A percentile compares a stretch with the other conserved stretches of the same genome.
These are phyloP conservation scores for Wallacemonas collosoma DNA, from an alignment of 208 protist species.

Conservation along the genomic window DNA sequence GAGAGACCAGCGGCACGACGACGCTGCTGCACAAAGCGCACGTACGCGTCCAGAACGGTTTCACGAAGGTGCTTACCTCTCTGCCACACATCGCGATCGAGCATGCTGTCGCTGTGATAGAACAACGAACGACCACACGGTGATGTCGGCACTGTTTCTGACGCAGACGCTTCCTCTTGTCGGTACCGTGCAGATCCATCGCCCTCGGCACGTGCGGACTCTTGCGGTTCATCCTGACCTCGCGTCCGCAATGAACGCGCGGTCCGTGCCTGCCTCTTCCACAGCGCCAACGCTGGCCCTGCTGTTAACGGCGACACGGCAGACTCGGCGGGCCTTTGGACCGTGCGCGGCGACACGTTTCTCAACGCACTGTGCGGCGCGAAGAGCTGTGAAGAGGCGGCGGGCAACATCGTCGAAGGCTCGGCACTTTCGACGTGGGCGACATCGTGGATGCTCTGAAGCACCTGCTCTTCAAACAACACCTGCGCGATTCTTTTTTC, in stretches of 20 bases:
- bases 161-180: neutral
- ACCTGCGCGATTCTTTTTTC: constrained; percentile 49
- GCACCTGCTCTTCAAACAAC: constrained; percentile 41
- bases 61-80: constrained; percentile 18
- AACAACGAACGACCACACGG: constrained; percentile 2
- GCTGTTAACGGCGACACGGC: neutral
- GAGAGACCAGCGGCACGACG: neutral
- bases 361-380: neutral
- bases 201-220: neutral
- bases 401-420: constrained; percentile 7
- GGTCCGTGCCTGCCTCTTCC: constrained; percentile 20
- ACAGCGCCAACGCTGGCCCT: constrained; percentile 24
- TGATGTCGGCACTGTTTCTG: neutral
- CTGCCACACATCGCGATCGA: constrained; percentile 2
- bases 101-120: constrained; percentile 2
- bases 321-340: neutral
- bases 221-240: too few species aligned
- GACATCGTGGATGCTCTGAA: constrained; percentile 41
- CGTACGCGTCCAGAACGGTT: constrained; percentile 25
- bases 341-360: neutral
- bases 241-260: too few species aligned
- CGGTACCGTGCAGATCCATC: neutral
- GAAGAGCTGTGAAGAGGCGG: constrained; percentile 5
- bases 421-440: constrained; percentile 51
- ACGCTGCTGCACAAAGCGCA: constrained; percentile 24